These are phyloP conservation scores for Suillus subaureus DNA, from an alignment of 768 basidiomycete genomes.

Conservation along the genomic window DNA sequence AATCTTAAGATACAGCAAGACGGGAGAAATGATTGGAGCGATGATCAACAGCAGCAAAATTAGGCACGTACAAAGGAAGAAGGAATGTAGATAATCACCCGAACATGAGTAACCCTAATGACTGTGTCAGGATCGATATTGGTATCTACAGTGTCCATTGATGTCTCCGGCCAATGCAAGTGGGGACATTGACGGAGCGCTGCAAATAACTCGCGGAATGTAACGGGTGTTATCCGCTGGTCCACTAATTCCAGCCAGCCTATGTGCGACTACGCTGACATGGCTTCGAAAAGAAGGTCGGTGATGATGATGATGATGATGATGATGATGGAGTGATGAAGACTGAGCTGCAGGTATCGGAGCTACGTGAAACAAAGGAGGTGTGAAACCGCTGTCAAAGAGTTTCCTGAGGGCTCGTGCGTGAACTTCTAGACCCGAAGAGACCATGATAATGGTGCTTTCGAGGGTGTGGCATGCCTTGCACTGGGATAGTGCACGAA, in stretches of 20 bases:
- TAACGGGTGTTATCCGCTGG: neutral
- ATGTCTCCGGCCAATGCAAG: neutral
- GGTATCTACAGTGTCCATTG: neutral
- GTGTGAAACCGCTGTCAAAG: no score
- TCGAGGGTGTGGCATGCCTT: neutral
- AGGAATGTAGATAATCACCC: no score
- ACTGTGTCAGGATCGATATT: neutral
- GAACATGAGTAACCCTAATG: no score
- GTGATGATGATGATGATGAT: no score
- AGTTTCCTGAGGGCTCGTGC: no score
- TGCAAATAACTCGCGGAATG: neutral
- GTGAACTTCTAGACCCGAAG: no score
- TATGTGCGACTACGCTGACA: neutral
- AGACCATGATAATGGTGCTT: no score
- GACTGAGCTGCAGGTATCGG: neutral
- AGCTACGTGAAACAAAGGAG: neutral
- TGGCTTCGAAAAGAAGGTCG: neutral
- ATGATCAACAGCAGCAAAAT: no score
- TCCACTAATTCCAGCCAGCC: neutral
- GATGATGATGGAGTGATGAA: no score
- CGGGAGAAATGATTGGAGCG: no score
- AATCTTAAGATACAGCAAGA: no score
- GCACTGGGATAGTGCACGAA: neutral
- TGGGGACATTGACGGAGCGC: neutral
- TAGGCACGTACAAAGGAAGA: no score